Evolutionary conservation across 495 filamentous ascomycete genomes (phyloP).

Genomic region (Pyrenula massariospora): DNA sequence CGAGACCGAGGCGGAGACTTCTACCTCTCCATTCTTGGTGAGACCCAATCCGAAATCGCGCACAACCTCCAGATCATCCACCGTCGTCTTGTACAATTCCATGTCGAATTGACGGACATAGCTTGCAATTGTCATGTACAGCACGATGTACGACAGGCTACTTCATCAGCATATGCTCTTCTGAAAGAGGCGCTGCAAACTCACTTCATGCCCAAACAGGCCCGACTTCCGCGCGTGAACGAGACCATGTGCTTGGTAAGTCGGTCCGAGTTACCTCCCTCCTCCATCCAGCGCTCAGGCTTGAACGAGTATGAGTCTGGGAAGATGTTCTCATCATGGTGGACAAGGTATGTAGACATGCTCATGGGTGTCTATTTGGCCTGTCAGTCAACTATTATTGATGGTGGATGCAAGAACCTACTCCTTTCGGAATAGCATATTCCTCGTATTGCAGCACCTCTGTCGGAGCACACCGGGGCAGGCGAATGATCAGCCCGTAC

Average conservation of each 20-base stretch:
- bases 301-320: conserved; percentile 6
- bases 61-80: conserved; percentile 16
- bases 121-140: conserved; percentile 16
- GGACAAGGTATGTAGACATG: conserved; percentile 8
- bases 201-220: conserved; percentile 5
- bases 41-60: neutral
- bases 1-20: neutral
- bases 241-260: neutral
- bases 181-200: neutral
- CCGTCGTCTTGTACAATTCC: conserved; percentile 23
- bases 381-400: neutral
- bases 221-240: conserved; percentile 3
- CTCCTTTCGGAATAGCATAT: conserved; percentile 11
- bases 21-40: neutral
- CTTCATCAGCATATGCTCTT: neutral
- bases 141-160: conserved; percentile 24
- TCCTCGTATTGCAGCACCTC: conserved; percentile 17
- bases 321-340: conserved; percentile 5
- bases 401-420: neutral
- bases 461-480: conserved; percentile 20
- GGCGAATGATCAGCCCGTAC: conserved; percentile 19
- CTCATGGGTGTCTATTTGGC: conserved; percentile 8
- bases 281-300: conserved; percentile 12
- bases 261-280: neutral
- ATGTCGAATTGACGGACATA: conserved; percentile 19